Conservation (phyloP, 768 basidiomycete genomes). For the Podaxis sp. region DNA sequence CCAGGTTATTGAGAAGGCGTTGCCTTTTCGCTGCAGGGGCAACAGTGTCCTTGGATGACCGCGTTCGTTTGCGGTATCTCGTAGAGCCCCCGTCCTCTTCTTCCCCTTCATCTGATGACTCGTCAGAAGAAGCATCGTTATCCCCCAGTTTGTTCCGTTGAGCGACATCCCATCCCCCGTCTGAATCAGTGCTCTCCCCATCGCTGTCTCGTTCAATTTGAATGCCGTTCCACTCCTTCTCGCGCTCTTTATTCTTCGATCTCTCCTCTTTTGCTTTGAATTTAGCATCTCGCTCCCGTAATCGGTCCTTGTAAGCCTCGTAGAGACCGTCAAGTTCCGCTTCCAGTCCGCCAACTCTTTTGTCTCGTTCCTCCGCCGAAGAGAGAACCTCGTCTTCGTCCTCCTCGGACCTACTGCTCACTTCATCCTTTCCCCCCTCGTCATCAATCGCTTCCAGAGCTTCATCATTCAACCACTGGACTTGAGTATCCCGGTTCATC, state of each 20-base stretch:
- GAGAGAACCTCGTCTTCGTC: conserved; percentile 41
- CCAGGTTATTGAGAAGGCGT: conserved; percentile 50
- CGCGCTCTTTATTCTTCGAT: conserved; percentile 67
- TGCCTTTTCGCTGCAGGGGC: conserved; percentile 39
- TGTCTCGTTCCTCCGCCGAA: conserved; percentile 69
- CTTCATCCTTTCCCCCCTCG: conserved; percentile 28
- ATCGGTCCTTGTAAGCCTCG: conserved; percentile 76
- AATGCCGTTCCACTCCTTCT: conserved; percentile 27
- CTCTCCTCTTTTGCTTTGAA: conserved; percentile 80
- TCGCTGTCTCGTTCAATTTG: conserved; percentile 37
- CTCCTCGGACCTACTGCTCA: background rate
- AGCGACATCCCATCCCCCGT: conserved; percentile 74
- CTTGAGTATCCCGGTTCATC: conserved; percentile 36
- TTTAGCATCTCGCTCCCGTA: conserved; percentile 85
- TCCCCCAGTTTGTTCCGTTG: conserved; percentile 50
- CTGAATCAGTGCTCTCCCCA: conserved; percentile 40
- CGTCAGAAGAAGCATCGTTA: conserved; percentile 50
- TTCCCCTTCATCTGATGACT: conserved; percentile 45
- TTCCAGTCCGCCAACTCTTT: conserved; percentile 64
- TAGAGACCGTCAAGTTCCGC: conserved; percentile 88
- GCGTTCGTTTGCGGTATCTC: conserved; percentile 47
- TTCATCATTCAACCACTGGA: conserved; percentile 36
- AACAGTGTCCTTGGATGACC: conserved; percentile 17
- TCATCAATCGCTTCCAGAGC: conserved; percentile 45
- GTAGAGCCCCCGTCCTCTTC: conserved; percentile 30